Evolutionary conservation across 2,329 filamentous ascomycete genomes (phyloP), one percentile per base, ranked within the genome.

Genomic region (Coniochaeta sp.): DNA sequence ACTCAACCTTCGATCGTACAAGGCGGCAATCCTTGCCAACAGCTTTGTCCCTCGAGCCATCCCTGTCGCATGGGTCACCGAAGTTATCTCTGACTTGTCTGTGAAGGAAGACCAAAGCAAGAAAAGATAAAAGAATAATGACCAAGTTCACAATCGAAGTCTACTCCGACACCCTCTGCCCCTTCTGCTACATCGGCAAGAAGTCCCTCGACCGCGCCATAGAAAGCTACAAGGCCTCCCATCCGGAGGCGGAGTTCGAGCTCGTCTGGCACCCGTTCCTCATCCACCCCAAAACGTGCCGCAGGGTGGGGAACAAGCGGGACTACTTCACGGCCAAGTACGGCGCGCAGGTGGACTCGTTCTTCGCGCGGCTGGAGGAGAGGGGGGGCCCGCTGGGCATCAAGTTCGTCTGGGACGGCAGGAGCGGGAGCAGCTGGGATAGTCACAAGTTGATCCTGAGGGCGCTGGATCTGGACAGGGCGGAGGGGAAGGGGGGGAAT

Each of bases 131-230:
- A 40, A 40, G n/a, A 40, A n/a, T n/a, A 11, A 57, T 57, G 54
- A 22, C 54, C 28, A 57, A 19, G 22, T 22, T 57, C 26, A 57
- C 44, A 12, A 75, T 83, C 61, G 77, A 81, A 56, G 70, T 81
- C 54, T 78, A 81, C 64, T 70, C 77, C 40, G 81, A 83, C 67
- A 73, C 79, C 7, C 70, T 80, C 40, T 84, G 81, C 61, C 79
- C 80, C 4, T 82, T 79, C 72, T 81, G 78, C 64, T 83, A 80
- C 64, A 72, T 83, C 61, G 75, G 76, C 61, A 75, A 80, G 63
- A 76, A 72, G 60, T 76, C 74, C 59, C 72, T 83, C 58, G 75
- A 80, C 61, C 64, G 62, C 14, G 79, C 80, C 59, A 79, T 82
- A 62, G 67, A 70, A 24, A 64, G 67, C 6, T 80, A 77, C 67